A percentile compares a stretch with the other conserved stretches of the same genome.
Conservation (phyloP, 805 yeast genomes). For the Torulaspora gathmanii region DNA sequence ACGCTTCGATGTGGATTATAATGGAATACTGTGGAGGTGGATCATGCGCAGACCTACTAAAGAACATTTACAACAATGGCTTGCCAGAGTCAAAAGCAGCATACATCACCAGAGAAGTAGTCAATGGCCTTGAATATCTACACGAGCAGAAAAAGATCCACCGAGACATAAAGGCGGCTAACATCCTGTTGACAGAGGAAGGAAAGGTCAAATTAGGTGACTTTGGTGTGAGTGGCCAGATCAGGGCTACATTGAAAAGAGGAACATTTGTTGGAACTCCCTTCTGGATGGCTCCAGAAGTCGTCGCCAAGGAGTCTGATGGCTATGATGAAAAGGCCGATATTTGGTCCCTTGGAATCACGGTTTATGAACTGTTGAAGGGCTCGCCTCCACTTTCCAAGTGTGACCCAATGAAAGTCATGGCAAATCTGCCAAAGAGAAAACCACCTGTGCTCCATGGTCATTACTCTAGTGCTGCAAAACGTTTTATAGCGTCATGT, state of each 20-base stretch:
- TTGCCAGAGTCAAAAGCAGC: slow-evolving; percentile 48
- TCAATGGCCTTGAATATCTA: slow-evolving; percentile 69
- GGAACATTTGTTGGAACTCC: slow-evolving; percentile 93
- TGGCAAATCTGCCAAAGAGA: slow-evolving; percentile 43
- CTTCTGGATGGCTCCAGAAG: slow-evolving; percentile 99
- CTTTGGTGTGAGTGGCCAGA: slow-evolving; percentile 88
- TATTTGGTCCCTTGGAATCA: slow-evolving; percentile 94
- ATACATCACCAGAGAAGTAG: slow-evolving; percentile 56
- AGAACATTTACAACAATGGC: slow-evolving; percentile 32
- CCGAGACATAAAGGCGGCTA: slow-evolving; percentile 88
- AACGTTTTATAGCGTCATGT: slow-evolving; percentile 59
- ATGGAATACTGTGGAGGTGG: slow-evolving; percentile 98
- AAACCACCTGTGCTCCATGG: slow-evolving; percentile 33
- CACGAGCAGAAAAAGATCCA: slow-evolving; percentile 76
- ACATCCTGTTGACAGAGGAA: slow-evolving; percentile 62
- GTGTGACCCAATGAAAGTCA: slow-evolving; percentile 69
- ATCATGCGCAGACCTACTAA: slow-evolving; percentile 73
- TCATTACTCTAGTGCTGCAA: slow-evolving; percentile 35
- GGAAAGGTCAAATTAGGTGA: slow-evolving; percentile 83
- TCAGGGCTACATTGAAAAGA: slow-evolving; percentile 58
- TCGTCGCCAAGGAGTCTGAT: slow-evolving; percentile 46
- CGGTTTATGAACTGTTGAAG: slow-evolving; percentile 75
- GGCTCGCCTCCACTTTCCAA: slow-evolving; percentile 79
- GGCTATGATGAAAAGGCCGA: slow-evolving; percentile 87
- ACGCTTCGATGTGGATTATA: slow-evolving; percentile 73